phyloP scores from a whole-genome alignment of 768 basidiomycete genomes.

The Boletus subparvulus region DNA sequence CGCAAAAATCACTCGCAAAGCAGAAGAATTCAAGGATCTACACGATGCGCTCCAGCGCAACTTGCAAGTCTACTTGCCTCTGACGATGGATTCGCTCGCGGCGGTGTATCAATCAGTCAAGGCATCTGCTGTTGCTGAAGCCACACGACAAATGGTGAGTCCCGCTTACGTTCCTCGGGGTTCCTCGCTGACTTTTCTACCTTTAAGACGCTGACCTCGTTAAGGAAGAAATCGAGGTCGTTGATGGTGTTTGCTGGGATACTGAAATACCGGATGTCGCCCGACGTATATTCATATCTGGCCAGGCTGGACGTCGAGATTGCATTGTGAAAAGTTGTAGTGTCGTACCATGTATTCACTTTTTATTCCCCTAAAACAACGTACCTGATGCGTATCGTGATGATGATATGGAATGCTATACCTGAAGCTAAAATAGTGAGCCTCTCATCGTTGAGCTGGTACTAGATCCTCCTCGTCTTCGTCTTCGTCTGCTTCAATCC shows the following conservation, averaged over 20 bases:
- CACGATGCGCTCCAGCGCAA: slow-evolving; percentile 89
- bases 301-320: slow-evolving; percentile 85
- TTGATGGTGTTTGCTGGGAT: slow-evolving; percentile 88
- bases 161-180: slow-evolving; percentile 13
- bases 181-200: slow-evolving; percentile 26
- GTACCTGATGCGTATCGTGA: slow-evolving; percentile 16
- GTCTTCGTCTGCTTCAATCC: slow-evolving; percentile 24
- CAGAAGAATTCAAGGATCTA: slow-evolving; percentile 85
- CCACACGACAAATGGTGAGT: slow-evolving; percentile 71
- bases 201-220: slow-evolving; percentile 52
- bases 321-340: slow-evolving; percentile 47
- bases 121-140: slow-evolving; percentile 66
- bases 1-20: slow-evolving; percentile 76
- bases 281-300: slow-evolving; percentile 87
- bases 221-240: slow-evolving; percentile 80
- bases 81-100: slow-evolving; percentile 91
- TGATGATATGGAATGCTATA: background rate
- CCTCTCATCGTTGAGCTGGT: slow-evolving; percentile 31
- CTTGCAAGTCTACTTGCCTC: slow-evolving; percentile 80
- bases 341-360: background rate
- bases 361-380: slow-evolving; percentile 8
- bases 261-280: slow-evolving; percentile 85
- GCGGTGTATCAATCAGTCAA: slow-evolving; percentile 79
- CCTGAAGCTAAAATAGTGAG: background rate
- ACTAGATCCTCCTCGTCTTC: slow-evolving; percentile 25